Conservation (phyloP, 192 early-diverging fungal species). For the Entophlyctis luteolus region DNA sequence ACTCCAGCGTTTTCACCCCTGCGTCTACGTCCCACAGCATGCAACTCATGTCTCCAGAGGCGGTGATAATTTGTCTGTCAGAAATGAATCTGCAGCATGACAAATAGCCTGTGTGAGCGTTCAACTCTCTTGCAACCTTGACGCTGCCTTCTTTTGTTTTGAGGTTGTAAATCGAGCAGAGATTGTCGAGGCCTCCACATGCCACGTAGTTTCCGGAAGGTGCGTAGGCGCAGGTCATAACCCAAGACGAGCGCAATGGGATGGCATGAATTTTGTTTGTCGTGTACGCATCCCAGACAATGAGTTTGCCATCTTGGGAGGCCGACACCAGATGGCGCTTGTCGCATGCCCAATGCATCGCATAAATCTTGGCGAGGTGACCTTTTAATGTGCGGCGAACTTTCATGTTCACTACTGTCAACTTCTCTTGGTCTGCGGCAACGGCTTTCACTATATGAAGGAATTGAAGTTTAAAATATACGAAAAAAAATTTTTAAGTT, state of each 20-base stretch:
- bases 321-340: conserved; percentile 95
- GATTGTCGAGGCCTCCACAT: conserved; percentile 98
- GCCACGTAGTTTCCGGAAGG: conserved; percentile 98
- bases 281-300: conserved; percentile 98
- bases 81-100: conserved; percentile 96
- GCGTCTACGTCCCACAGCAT: conserved; percentile 99
- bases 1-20: conserved; percentile 94
- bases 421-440: conserved; percentile 77
- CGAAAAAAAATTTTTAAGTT: background rate
- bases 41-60: conserved; percentile 97
- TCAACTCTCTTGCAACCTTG: conserved; percentile 90
- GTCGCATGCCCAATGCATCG: conserved; percentile 98
- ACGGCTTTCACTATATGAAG: conserved; percentile 76
- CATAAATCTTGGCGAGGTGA: conserved; percentile 98
- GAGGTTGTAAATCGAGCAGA: conserved; percentile 98
- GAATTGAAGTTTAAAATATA: no score
- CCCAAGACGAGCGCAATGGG: conserved; percentile 97
- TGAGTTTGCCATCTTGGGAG: conserved; percentile 99
- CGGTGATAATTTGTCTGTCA: conserved; percentile 92
- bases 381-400: conserved; percentile 95
- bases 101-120: conserved; percentile 96
- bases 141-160: conserved; percentile 90
- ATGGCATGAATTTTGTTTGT: conserved; percentile 99
- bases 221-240: conserved; percentile 99
- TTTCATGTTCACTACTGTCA: conserved; percentile 91